Evolutionary conservation across 768 basidiomycete genomes (phyloP), one percentile per base, ranked within the genome.

Genomic region (Tulasnella sp.): DNA sequence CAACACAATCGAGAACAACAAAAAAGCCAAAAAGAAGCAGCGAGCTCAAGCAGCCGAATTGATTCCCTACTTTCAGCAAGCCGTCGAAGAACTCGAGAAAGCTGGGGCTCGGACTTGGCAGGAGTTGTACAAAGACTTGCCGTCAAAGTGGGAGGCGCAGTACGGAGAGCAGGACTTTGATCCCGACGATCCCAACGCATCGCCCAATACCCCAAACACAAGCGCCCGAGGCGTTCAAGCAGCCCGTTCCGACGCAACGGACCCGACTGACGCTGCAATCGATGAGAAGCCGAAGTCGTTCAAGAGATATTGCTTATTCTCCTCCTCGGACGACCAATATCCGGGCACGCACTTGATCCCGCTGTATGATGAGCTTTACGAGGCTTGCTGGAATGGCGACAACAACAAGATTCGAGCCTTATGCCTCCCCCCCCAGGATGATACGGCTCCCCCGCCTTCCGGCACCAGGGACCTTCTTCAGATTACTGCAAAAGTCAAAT

Each of bases 311-410:
- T 36, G 19, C 6, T n/a, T 49, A 6, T 58, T 73, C 36, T 36
- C 7, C 4, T 39, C 39, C 38, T 73, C 42, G 72, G 19, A 19
- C 19, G 36, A 38, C 17, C 15, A 17, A 45, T 74, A 76, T 34
- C 15, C 73, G 6, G 83, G 86, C 7, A 72, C 80, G n/a, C 83
- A 84, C 77, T 78, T 85, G 64, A 81, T 81, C 25, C 76, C 81
- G 22, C 77, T 80, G 2, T 90, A 90, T 79, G 86, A 89, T 68
- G 86, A 88, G 76, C 83, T 90, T 0, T 90, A 83, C 78, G 87
- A 89, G 78, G 89, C 89, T 3, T 88, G 86, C 79, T 87, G 84
- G 80, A 79, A 80, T 4, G 89, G 89, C 1, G 85, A 89, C 79
- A 86, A 87, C 72, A 85, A 82, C 29, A 85, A 83, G 75, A 83